Percentiles rank a stretch among this genome's conserved stretches.
Evolutionary conservation across 345 rosid species (phyloP).

Genomic region (Passiflora organensis): DNA sequence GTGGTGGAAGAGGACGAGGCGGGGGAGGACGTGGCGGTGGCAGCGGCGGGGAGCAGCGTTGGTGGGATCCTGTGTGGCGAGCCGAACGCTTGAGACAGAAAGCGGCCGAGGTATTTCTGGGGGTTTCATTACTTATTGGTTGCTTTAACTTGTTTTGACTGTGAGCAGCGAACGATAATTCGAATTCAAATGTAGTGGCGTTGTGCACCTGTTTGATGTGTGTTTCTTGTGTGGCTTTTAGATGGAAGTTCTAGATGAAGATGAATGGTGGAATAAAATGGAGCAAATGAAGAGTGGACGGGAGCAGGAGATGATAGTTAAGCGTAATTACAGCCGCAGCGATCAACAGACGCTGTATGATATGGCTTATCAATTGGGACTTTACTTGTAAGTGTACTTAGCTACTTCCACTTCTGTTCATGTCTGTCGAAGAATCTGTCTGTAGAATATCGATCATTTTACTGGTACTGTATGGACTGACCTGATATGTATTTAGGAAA

Average conservation of each 20-base stretch:
- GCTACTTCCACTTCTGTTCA: background rate
- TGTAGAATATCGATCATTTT: background rate
- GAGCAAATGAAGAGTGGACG: conserved; percentile 56
- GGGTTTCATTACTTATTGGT: background rate
- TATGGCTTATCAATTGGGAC: conserved; percentile 69
- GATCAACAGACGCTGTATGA: conserved; percentile 68
- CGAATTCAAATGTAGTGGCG: too few relatives aligned
- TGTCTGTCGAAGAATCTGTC: background rate
- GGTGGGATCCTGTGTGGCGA: conserved; percentile 99
- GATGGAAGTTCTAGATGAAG: conserved; percentile 81
- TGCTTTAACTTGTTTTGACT: background rate
- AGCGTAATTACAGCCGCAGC: conserved; percentile 54
- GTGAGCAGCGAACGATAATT: too few relatives aligned
- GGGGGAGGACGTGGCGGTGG: conserved; percentile 39
- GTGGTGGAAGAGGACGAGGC: conserved; percentile 18
- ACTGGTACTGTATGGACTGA: too few relatives aligned
- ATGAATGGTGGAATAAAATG: conserved; percentile 85
- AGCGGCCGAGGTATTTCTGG: conserved; percentile 52
- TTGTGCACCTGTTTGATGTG: too few relatives aligned
- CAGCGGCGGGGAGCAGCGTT: conserved; percentile 88
- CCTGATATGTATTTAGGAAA: background rate
- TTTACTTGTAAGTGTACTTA: conserved; percentile 67
- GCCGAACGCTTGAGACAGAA: conserved; percentile 83
- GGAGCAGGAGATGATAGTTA: conserved; percentile 73
- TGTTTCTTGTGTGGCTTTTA: conserved; percentile 22